Percentiles rank a stretch among this genome's conserved stretches.
These are phyloP conservation scores for Lachnellula cervina DNA, from an alignment of 2,329 filamentous ascomycete species.

Conservation along the genomic window DNA sequence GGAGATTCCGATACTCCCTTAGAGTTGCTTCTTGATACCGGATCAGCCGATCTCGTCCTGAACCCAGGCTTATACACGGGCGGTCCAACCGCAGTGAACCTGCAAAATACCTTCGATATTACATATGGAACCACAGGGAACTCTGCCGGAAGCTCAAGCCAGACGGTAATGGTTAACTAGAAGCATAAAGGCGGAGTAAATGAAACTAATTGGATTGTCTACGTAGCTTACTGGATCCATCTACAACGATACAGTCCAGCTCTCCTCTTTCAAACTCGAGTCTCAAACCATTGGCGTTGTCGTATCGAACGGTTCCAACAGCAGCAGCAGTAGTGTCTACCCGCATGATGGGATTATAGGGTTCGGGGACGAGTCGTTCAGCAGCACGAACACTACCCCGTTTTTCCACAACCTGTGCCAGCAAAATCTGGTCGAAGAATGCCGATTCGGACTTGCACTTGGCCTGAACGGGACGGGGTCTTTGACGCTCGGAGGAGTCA, in stretches of 20 bases:
- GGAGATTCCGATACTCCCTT: background rate
- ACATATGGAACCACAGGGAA: slow-evolving; percentile 5
- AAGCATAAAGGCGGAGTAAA: background rate
- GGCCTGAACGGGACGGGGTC: background rate
- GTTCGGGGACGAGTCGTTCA: background rate
- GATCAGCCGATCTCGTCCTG: slow-evolving; percentile 11
- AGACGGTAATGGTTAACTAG: background rate
- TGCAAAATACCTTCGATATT: background rate
- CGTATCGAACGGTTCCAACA: background rate
- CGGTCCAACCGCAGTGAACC: background rate
- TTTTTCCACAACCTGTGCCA: slow-evolving; percentile 7
- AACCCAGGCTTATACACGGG: slow-evolving; percentile 10
- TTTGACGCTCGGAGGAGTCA: background rate
- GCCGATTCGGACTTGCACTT: slow-evolving; percentile 6
- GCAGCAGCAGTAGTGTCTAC: background rate
- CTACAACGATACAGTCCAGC: slow-evolving; percentile 2
- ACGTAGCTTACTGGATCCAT: slow-evolving; percentile 2
- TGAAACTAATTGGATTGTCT: background rate
- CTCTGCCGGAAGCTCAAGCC: background rate
- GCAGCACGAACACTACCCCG: slow-evolving; percentile 1
- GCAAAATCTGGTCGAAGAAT: background rate
- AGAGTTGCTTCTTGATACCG: slow-evolving; percentile 10
- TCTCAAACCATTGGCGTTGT: slow-evolving; percentile 3
- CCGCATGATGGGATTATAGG: slow-evolving; percentile 3
- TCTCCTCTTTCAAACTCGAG: background rate